A percentile compares a stretch with the other conserved stretches of the same genome.
These are phyloP conservation scores for Mycena rosella DNA, from an alignment of 768 basidiomycete species.

Conservation along the genomic window DNA sequence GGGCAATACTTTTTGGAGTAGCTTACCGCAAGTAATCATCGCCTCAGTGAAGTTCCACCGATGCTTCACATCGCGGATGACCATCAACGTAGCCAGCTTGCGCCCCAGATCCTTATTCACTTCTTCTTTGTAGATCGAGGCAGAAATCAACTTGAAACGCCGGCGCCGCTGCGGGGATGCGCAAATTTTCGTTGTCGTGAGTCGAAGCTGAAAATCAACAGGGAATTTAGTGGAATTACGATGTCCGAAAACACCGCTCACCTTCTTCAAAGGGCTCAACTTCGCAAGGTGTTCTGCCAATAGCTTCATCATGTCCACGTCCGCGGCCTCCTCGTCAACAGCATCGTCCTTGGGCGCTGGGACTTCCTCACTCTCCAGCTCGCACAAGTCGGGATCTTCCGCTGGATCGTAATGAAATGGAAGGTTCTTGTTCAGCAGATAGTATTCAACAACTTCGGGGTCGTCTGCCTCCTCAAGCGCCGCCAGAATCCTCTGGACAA, in stretches of 20 bases:
- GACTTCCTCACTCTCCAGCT: conserved; percentile 37
- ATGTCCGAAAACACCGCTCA: neutral
- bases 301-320: neutral
- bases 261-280: conserved; percentile 7
- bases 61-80: conserved; percentile 24
- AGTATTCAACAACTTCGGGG: conserved; percentile 45
- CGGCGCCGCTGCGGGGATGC: conserved; percentile 14
- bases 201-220: neutral
- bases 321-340: conserved; percentile 36
- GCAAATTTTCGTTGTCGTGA: conserved; percentile 14
- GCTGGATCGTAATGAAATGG: conserved; percentile 48
- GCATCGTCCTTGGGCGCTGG: neutral
- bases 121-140: neutral
- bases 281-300: neutral
- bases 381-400: conserved; percentile 38
- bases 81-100: neutral
- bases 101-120: neutral
- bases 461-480: conserved; percentile 41
- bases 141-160: neutral
- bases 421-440: conserved; percentile 41
- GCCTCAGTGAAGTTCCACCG: conserved; percentile 27
- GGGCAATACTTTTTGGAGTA: conserved; percentile 15
- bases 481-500: conserved; percentile 49
- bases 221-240: too few species aligned
- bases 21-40: conserved; percentile 1